Percentiles rank a stretch among this genome's conserved stretches.
phyloP scores from a whole-genome alignment of 169 alveolate species.

The Plasmodium sp. region DNA sequence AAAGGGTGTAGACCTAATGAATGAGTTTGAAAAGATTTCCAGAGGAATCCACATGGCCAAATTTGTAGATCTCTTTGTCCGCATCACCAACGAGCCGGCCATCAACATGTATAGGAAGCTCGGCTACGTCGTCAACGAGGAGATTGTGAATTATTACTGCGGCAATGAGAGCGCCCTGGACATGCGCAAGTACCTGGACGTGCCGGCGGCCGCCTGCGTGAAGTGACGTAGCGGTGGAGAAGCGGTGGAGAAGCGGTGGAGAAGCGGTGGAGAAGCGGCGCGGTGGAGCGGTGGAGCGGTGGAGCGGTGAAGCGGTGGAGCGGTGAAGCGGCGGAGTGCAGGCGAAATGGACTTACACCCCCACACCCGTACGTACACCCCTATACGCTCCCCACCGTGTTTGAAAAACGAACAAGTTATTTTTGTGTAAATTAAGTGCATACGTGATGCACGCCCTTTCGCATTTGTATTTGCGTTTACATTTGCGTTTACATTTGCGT shows the following conservation, averaged over 20 bases:
- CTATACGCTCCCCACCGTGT: too few species aligned
- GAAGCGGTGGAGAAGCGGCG: too few species aligned
- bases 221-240: background rate
- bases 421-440: background rate
- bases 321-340: background rate
- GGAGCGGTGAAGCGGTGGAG: too few species aligned
- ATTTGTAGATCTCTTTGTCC: constrained; percentile 79
- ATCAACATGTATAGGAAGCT: constrained; percentile 75
- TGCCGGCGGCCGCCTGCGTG: background rate
- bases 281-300: background rate
- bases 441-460: background rate
- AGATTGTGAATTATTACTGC: constrained; percentile 77
- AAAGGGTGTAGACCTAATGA: constrained; percentile 78
- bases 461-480: too few species aligned
- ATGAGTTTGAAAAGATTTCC: constrained; percentile 80
- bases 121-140: constrained; percentile 77
- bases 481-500: too few species aligned
- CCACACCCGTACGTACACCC: background rate
- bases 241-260: too few species aligned
- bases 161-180: constrained; percentile 81
- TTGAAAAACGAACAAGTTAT: background rate
- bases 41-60: constrained; percentile 53
- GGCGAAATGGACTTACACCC: background rate
- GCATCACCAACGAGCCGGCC: constrained; percentile 77
- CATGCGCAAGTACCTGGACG: constrained; percentile 77